phyloP scores from a whole-genome alignment of 129 eudicot species.

The Artemisia argyi region DNA sequence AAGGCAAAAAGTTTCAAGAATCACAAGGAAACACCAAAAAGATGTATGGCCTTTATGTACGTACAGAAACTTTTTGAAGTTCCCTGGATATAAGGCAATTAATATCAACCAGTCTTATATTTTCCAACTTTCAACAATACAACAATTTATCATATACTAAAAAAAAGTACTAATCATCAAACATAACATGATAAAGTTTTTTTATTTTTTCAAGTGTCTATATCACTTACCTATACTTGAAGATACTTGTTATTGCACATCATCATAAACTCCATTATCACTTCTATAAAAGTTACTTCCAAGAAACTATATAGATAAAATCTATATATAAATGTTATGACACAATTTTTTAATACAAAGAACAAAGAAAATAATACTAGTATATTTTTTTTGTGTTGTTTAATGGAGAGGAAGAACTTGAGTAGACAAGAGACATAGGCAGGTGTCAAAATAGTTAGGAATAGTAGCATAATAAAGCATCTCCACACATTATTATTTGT shows the following conservation, averaged over 20 bases:
- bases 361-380: not conserved
- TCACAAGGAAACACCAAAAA: slow-evolving; percentile 66
- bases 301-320: slow-evolving; percentile 12
- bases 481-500: slow-evolving; percentile 56
- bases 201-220: slow-evolving; percentile 25
- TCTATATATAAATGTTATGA: slow-evolving; percentile 44
- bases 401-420: slow-evolving; percentile 34
- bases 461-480: slow-evolving; percentile 46
- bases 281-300: slow-evolving; percentile 1
- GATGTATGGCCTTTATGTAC: slow-evolving; percentile 36
- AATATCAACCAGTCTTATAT: slow-evolving; percentile 51
- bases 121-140: slow-evolving; percentile 40
- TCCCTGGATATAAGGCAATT: slow-evolving; percentile 84
- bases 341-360: slow-evolving; percentile 24
- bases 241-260: slow-evolving; percentile 22
- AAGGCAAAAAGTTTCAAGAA: slow-evolving; percentile 45
- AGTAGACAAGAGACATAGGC: slow-evolving; percentile 30
- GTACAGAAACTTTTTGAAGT: slow-evolving; percentile 39
- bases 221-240: slow-evolving; percentile 37
- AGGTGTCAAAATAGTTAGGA: slow-evolving; percentile 35
- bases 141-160: slow-evolving; percentile 16
- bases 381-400: not conserved
- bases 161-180: slow-evolving; percentile 23
- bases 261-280: slow-evolving; percentile 21
- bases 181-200: slow-evolving; percentile 24